Evolutionary conservation across 1,284 basidiomycete genomes (phyloP).

Genomic region (Sanghuangporus weigelae): DNA sequence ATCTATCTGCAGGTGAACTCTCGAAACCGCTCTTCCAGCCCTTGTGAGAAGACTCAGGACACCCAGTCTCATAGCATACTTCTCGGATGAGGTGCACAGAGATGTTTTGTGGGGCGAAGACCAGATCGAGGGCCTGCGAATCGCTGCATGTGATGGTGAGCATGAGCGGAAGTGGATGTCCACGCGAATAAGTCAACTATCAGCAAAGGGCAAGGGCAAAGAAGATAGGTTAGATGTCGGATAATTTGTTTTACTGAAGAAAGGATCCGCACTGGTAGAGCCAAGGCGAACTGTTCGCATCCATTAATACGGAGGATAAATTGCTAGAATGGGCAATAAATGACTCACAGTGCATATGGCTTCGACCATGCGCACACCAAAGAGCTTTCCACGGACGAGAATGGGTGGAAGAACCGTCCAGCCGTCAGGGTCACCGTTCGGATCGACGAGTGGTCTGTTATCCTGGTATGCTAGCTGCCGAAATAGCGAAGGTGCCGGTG

Average conservation of each 20-base stretch:
- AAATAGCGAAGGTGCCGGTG: constrained; percentile 38
- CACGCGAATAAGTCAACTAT: constrained; percentile 45
- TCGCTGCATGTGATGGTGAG: constrained; percentile 37
- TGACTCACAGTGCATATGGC: constrained; percentile 38
- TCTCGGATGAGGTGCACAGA: constrained; percentile 38
- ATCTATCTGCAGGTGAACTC: constrained; percentile 3
- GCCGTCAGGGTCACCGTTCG: constrained; percentile 40
- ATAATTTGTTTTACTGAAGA: neutral
- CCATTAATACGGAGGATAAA: constrained; percentile 20
- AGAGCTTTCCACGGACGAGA: constrained; percentile 35
- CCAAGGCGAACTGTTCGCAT: constrained; percentile 13
- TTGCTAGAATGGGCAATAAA: constrained; percentile 25
- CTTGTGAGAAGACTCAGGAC: constrained; percentile 19
- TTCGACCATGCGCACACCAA: constrained; percentile 35
- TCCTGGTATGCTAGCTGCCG: constrained; percentile 45
- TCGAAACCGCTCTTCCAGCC: neutral
- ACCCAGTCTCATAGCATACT: constrained; percentile 31
- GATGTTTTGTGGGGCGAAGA: constrained; percentile 37
- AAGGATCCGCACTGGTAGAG: constrained; percentile 10
- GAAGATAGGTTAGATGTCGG: neutral
- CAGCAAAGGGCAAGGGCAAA: neutral
- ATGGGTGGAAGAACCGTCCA: constrained; percentile 39
- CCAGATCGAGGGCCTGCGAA: constrained; percentile 35
- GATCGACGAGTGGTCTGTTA: constrained; percentile 35
- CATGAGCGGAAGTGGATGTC: constrained; percentile 41